These are phyloP conservation scores for Periconia sp. DNA, from an alignment of 2,329 filamentous ascomycete genomes.

Conservation along the genomic window DNA sequence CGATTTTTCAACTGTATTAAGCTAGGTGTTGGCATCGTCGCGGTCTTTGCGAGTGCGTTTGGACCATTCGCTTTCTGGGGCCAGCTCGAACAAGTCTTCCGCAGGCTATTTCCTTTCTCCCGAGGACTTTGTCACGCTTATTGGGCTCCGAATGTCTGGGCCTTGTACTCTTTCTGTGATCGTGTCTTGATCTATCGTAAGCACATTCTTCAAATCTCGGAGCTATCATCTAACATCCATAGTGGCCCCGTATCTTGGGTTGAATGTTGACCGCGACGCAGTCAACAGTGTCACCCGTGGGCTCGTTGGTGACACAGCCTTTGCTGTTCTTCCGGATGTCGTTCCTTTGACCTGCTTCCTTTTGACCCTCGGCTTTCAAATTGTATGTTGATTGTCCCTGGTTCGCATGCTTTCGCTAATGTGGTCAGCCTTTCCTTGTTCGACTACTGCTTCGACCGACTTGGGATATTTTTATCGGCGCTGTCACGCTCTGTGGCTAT, in stretches of 20 bases:
- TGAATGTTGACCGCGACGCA: slow-evolving; percentile 75
- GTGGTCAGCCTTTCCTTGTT: slow-evolving; percentile 60
- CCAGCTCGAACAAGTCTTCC: slow-evolving; percentile 83
- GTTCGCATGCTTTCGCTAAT: slow-evolving; percentile 15
- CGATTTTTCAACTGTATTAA: slow-evolving; percentile 82
- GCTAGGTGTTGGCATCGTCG: slow-evolving; percentile 73
- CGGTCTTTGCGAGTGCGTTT: slow-evolving; percentile 80
- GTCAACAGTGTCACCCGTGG: slow-evolving; percentile 90
- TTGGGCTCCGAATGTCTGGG: slow-evolving; percentile 98
- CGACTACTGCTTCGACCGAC: slow-evolving; percentile 82
- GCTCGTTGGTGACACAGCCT: slow-evolving; percentile 89
- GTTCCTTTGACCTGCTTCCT: slow-evolving; percentile 79
- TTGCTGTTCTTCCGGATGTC: slow-evolving; percentile 90
- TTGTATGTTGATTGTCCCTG: slow-evolving; percentile 52
- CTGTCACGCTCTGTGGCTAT: slow-evolving; percentile 91
- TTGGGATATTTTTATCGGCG: slow-evolving; percentile 89
- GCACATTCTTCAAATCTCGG: slow-evolving; percentile 31
- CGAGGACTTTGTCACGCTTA: slow-evolving; percentile 95
- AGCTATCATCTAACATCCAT: slow-evolving; percentile 40
- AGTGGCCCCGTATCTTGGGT: slow-evolving; percentile 83
- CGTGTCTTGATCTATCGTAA: slow-evolving; percentile 80
- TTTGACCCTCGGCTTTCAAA: slow-evolving; percentile 82
- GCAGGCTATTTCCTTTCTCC: slow-evolving; percentile 90
- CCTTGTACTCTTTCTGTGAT: slow-evolving; percentile 91
- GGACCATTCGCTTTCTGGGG: slow-evolving; percentile 84